Evolutionary conservation across 371 early-diverging fungal genomes (phyloP).

Genomic region (Lichtheimia hyalospora): DNA sequence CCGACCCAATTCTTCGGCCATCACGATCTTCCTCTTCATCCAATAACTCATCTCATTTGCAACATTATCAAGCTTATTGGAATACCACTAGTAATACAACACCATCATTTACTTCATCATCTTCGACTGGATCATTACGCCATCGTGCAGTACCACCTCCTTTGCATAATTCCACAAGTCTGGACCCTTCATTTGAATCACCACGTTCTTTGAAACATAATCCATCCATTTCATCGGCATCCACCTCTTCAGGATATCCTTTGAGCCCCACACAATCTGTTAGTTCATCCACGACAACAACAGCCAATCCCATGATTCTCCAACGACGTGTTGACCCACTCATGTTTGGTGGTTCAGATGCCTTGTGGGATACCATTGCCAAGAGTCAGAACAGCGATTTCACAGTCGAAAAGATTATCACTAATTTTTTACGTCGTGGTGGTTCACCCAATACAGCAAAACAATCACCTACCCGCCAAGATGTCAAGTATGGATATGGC

Average conservation of each 20-base stretch:
- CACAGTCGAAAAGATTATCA: constrained; percentile 43
- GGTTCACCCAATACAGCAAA: constrained; percentile 53
- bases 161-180: background rate
- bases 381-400: constrained; percentile 37
- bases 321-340: constrained; percentile 42
- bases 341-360: constrained; percentile 47
- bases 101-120: constrained; percentile 2
- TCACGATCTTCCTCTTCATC: constrained; percentile 17
- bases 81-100: background rate
- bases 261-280: constrained; percentile 14
- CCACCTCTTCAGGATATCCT: constrained; percentile 7
- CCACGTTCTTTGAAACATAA: background rate
- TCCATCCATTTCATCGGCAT: constrained; percentile 17
- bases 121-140: constrained; percentile 3
- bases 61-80: background rate
- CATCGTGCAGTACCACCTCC: background rate
- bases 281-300: constrained; percentile 21
- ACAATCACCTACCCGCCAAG: constrained; percentile 27
- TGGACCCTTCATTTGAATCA: background rate
- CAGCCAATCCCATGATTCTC: constrained; percentile 25
- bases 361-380: constrained; percentile 45
- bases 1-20: background rate
- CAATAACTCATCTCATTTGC: constrained; percentile 1
- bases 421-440: constrained; percentile 44
- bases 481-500: constrained; percentile 46